Percentiles rank a stretch among this genome's conserved stretches.
Conservation (phyloP, 169 alveolate species). For the Plasmodium cynomolgi region DNA sequence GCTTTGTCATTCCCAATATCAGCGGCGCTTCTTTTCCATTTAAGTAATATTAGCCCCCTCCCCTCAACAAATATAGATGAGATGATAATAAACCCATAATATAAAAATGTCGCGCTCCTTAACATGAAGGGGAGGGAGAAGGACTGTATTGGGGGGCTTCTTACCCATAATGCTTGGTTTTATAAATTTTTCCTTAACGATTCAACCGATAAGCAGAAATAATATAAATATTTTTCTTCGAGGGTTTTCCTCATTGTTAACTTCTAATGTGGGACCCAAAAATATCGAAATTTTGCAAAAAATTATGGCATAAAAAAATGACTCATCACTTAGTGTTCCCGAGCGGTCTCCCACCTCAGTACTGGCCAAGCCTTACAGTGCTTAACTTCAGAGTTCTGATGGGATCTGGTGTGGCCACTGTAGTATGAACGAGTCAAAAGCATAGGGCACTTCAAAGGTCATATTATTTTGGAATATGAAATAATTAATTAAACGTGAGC, state of each 20-base stretch:
- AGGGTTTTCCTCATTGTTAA: neutral
- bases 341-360: slow-evolving; percentile 95
- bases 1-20: neutral
- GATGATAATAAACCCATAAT: neutral
- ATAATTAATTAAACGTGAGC: too few relatives aligned
- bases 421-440: slow-evolving; percentile 85
- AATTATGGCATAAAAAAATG: slow-evolving; percentile 3
- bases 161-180: neutral
- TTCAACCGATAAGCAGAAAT: neutral
- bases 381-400: slow-evolving; percentile 94
- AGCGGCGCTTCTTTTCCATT: neutral
- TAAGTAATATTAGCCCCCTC: neutral
- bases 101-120: neutral
- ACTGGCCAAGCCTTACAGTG: slow-evolving; percentile 92
- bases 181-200: too few relatives aligned
- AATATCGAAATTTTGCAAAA: neutral
- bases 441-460: neutral
- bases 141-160: neutral
- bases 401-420: slow-evolving; percentile 94
- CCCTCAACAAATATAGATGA: too few relatives aligned
- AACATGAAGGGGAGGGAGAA: neutral
- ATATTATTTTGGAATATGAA: too few relatives aligned
- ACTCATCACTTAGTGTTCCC: slow-evolving; percentile 85
- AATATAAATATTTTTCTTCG: too few relatives aligned
- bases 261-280: neutral